Conservation (phyloP, 2,329 filamentous ascomycete genomes). For the Exophiala viscosa region DNA sequence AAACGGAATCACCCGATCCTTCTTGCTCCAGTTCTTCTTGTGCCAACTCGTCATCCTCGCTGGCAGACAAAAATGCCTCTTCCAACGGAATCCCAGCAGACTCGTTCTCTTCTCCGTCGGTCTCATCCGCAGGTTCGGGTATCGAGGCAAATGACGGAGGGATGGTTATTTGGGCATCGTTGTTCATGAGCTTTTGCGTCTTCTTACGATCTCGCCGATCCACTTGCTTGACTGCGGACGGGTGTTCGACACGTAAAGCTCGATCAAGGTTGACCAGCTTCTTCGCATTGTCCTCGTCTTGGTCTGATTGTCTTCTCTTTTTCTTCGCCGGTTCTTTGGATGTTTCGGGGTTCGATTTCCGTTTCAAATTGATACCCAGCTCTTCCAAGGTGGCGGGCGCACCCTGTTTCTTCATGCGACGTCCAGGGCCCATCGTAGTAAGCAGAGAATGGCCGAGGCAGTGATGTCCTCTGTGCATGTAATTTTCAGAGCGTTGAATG, state of each 20-base stretch:
- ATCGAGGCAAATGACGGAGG: constrained; percentile 30
- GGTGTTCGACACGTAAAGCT: constrained; percentile 30
- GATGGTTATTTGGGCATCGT: constrained; percentile 27
- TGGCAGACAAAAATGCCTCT: constrained; percentile 30
- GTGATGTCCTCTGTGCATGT: too few relatives aligned
- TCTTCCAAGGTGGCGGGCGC: constrained; percentile 79
- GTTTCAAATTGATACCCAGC: constrained; percentile 64
- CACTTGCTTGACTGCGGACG: constrained; percentile 32
- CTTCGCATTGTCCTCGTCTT: constrained; percentile 40
- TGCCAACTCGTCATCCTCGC: constrained; percentile 26
- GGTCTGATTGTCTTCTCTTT: constrained; percentile 57
- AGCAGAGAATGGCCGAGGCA: not conserved
- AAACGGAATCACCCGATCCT: constrained; percentile 54
- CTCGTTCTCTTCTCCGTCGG: constrained; percentile 38
- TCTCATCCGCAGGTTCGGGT: constrained; percentile 39
- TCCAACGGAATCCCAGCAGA: constrained; percentile 48
- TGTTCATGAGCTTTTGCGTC: constrained; percentile 32
- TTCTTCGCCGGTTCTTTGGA: constrained; percentile 57
- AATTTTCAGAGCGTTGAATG: not conserved
- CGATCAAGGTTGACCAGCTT: constrained; percentile 39
- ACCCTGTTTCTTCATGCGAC: constrained; percentile 95
- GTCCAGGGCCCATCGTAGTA: constrained; percentile 71
- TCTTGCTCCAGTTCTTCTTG: constrained; percentile 39
- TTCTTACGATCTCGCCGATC: constrained; percentile 38
- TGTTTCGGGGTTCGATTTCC: constrained; percentile 72